Base-by-base conservation (phyloP, 352 stramenopile species). In the Paralagenidium karlingii region DNA sequence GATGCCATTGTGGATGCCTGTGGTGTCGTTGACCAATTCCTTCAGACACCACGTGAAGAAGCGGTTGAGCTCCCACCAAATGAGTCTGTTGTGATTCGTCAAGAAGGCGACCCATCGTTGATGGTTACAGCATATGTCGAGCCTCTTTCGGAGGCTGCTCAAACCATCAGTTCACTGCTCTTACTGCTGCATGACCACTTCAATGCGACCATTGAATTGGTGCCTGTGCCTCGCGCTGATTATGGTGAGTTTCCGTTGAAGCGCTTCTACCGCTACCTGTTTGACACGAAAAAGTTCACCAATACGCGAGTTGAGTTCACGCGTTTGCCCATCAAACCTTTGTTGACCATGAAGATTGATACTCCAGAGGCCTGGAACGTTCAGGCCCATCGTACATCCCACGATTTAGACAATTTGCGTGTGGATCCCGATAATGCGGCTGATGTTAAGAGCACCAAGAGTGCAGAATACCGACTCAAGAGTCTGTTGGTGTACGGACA, bases 341-440 rank as follows among this genome's bases (percentile, higher is more conserved):
- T 96, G 34, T 46, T 97, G 43, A 97, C 90, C 2, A 82, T 95
- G 60, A 91, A 95, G 47, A 77, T 96, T 11, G 87, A 96, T 40
- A 93, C 84, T 4, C 86, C 89, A 2, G 85, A 96, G 46, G 57
- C 82, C 1, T 97, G 86, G 83, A 95, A 96, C 36, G 87, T 97
- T 6, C 88, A 97, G 43, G 66, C 82, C 3, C 49, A 68, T 25
- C 38, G 50, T 18, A 70, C 74, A 0, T 49, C 50, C 3, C 67
- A 93, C 40, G 90, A 97, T 58, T 42, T 94, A 19, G 90, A 97
- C 58, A 97, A 97, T 43, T 54, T 97, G n/a, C 64, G 70, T 5
- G 75, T 86, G 2, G 75, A 91, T 28, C 54, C 70, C 12, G 55
- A 82, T 24, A 81, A 40, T 24, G 33, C 56, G 0, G 30, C 58